Conservation (phyloP, 768 basidiomycete genomes). For the Plicaturopsis crispa region DNA sequence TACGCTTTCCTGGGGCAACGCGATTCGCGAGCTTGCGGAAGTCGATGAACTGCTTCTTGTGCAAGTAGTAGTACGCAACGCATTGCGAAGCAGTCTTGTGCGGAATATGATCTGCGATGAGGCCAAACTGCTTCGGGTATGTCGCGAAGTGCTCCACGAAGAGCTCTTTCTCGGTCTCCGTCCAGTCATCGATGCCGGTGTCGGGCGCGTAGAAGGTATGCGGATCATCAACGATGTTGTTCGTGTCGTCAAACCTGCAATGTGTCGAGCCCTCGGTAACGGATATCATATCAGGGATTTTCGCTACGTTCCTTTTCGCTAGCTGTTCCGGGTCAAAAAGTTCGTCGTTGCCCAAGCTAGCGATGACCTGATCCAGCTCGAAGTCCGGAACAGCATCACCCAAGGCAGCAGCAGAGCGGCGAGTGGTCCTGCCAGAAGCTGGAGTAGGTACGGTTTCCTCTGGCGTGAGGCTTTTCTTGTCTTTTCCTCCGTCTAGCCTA, state of each 20-base stretch:
- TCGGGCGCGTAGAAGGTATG: constrained; percentile 65
- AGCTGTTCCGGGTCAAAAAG: constrained; percentile 88
- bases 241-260: constrained; percentile 77
- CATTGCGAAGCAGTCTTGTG: constrained; percentile 87
- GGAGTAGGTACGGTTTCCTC: constrained; percentile 31
- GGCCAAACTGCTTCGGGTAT: constrained; percentile 93
- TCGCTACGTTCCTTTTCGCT: constrained; percentile 78
- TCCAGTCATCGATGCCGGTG: constrained; percentile 82
- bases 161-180: constrained; percentile 69
- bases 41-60: constrained; percentile 84
- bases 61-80: constrained; percentile 89
- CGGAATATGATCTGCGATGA: constrained; percentile 72
- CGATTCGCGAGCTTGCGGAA: constrained; percentile 71
- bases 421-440: constrained; percentile 55
- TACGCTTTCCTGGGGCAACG: constrained; percentile 59
- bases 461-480: constrained; percentile 18
- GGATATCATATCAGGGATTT: constrained; percentile 85
- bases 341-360: constrained; percentile 88
- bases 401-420: constrained; percentile 60
- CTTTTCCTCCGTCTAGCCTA: constrained; percentile 29
- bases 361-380: constrained; percentile 96
- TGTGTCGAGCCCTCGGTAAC: constrained; percentile 55
- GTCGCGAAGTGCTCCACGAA: constrained; percentile 79
- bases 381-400: constrained; percentile 92
- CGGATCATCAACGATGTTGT: constrained; percentile 71